Conservation (phyloP, 1,284 basidiomycete genomes). For the Rhodotorula sp. region DNA sequence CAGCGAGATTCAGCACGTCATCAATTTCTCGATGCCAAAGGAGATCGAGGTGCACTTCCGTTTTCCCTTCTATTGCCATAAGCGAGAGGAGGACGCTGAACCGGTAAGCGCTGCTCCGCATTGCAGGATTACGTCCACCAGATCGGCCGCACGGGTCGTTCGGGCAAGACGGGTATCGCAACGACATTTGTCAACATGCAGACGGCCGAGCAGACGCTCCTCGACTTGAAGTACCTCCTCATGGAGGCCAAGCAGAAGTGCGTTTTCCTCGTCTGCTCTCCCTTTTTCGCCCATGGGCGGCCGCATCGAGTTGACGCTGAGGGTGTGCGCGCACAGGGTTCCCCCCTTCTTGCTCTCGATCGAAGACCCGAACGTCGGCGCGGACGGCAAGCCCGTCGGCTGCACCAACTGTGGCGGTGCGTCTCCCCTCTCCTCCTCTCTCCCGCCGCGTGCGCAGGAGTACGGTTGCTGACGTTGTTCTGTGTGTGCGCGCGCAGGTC, state of each 20-base stretch:
- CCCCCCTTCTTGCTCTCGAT: slow-evolving; percentile 91
- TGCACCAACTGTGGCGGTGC: slow-evolving; percentile 94
- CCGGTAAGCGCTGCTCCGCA: neutral
- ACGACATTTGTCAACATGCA: slow-evolving; percentile 99
- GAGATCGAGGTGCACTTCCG: slow-evolving; percentile 67
- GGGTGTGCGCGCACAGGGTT: slow-evolving; percentile 61
- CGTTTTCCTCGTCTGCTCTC: slow-evolving; percentile 49
- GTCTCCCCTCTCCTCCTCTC: slow-evolving; percentile 38
- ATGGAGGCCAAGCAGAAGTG: slow-evolving; percentile 97
- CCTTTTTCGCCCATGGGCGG: neutral
- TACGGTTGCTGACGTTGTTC: neutral
- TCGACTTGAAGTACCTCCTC: slow-evolving; percentile 95
- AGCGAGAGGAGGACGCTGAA: neutral
- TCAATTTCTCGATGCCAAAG: slow-evolving; percentile 98
- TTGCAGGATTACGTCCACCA: slow-evolving; percentile 90
- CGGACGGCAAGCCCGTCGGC: slow-evolving; percentile 74
- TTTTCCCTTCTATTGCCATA: no score
- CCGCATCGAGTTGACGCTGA: no score
- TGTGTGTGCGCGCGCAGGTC: slow-evolving; percentile 56
- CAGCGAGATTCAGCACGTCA: slow-evolving; percentile 96
- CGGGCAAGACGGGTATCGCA: slow-evolving; percentile 98
- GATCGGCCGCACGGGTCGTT: slow-evolving; percentile 95
- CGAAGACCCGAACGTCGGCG: slow-evolving; percentile 83
- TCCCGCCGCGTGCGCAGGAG: neutral
- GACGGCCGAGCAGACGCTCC: slow-evolving; percentile 88